Conservation (phyloP, 139 green algal species). For the Chlorella sp. region DNA sequence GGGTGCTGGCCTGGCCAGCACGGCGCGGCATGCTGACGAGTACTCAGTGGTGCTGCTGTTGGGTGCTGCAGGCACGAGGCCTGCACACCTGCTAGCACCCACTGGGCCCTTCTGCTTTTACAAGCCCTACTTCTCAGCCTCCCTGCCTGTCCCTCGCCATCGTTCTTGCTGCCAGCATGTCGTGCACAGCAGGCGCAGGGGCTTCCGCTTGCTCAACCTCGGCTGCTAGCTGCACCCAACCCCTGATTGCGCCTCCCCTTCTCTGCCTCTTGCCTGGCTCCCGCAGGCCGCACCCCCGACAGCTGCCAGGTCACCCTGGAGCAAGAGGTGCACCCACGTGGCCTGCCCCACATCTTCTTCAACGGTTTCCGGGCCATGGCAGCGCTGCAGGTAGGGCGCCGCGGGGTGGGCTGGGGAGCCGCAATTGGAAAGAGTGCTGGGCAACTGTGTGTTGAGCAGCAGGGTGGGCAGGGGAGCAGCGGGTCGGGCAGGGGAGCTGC, state of each 20-base stretch:
- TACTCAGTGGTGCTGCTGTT: too few species aligned
- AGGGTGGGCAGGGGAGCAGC: too few species aligned
- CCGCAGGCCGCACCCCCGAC: constrained; percentile 2
- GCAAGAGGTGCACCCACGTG: constrained; percentile 21
- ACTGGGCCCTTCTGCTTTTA: too few species aligned
- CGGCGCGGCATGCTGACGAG: too few species aligned
- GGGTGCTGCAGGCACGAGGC: background rate
- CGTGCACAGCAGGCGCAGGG: background rate
- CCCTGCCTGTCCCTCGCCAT: too few species aligned
- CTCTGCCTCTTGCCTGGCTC: background rate
- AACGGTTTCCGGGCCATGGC: constrained; percentile 23
- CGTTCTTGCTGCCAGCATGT: background rate
- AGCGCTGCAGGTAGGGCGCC: constrained; percentile 8
- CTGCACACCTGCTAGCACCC: background rate
- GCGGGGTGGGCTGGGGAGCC: too few species aligned
- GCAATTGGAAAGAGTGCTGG: too few species aligned
- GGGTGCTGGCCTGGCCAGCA: background rate
- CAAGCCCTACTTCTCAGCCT: too few species aligned
- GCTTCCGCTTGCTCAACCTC: background rate
- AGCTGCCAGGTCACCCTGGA: constrained; percentile 11
- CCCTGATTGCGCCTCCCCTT: background rate
- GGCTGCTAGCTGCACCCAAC: background rate
- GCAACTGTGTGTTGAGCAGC: background rate
- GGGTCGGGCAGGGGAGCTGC: too few species aligned
- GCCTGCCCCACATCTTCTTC: constrained; percentile 18